A percentile compares a stretch with the other conserved stretches of the same genome.
These are phyloP conservation scores for Penicillium angulare DNA, from an alignment of 495 filamentous ascomycete species.

Conservation along the genomic window DNA sequence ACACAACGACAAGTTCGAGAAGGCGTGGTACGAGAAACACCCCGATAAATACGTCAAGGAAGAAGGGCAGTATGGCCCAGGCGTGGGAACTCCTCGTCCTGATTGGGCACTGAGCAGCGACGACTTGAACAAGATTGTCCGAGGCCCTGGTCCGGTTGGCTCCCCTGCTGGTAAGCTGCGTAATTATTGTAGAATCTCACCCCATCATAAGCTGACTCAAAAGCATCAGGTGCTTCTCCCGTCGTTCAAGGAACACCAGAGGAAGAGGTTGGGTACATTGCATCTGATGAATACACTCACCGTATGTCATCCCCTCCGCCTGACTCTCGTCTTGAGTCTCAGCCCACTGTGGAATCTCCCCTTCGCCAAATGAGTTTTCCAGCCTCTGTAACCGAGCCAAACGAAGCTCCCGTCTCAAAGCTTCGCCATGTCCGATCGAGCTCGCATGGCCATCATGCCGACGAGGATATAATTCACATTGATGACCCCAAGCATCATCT, in stretches of 20 bases:
- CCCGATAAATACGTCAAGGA: slow-evolving; percentile 74
- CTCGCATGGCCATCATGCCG: slow-evolving; percentile 37
- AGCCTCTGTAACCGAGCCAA: slow-evolving; percentile 22
- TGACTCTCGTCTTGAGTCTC: slow-evolving; percentile 40
- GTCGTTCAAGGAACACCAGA: slow-evolving; percentile 62
- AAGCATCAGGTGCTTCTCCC: slow-evolving; percentile 49
- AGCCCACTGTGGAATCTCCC: slow-evolving; percentile 56
- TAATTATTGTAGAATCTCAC: neutral
- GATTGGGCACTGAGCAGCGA: slow-evolving; percentile 89
- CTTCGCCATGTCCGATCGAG: slow-evolving; percentile 15
- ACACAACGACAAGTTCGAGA: slow-evolving; percentile 70
- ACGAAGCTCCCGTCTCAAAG: slow-evolving; percentile 1
- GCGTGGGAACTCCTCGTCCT: slow-evolving; percentile 61
- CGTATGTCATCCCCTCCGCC: slow-evolving; percentile 65
- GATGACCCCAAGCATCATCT: slow-evolving; percentile 63
- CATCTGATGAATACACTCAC: slow-evolving; percentile 73
- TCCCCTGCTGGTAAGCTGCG: slow-evolving; percentile 58
- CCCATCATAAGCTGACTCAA: slow-evolving; percentile 5
- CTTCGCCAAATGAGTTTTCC: slow-evolving; percentile 55
- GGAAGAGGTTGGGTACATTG: slow-evolving; percentile 78
- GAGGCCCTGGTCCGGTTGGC: slow-evolving; percentile 63
- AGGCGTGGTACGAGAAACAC: slow-evolving; percentile 87
- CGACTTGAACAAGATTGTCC: slow-evolving; percentile 87
- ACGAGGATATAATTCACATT: slow-evolving; percentile 69
- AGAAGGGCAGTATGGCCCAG: slow-evolving; percentile 66